These are phyloP conservation scores for Aspergillus amoenus DNA, from an alignment of 2,329 filamentous ascomycete species.

Conservation along the genomic window DNA sequence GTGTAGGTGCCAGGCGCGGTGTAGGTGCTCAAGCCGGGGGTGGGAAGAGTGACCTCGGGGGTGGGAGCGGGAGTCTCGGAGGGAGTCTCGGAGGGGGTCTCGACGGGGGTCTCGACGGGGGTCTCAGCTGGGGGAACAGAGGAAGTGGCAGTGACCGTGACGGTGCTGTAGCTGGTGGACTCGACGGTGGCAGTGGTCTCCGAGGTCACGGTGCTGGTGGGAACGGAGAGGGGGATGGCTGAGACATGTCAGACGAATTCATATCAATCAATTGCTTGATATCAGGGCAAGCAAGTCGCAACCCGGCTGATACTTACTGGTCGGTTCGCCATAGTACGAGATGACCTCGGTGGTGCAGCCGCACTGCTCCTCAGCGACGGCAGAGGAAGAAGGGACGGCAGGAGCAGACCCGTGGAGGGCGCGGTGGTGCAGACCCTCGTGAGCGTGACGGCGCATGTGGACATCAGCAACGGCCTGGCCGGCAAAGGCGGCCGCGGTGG, in stretches of 20 bases:
- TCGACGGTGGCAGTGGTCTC: slow-evolving; percentile 15
- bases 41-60: slow-evolving; percentile 40
- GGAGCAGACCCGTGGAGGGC: slow-evolving; percentile 28
- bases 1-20: slow-evolving; percentile 72
- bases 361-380: slow-evolving; percentile 50
- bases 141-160: slow-evolving; percentile 12
- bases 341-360: slow-evolving; percentile 73
- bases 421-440: slow-evolving; percentile 58
- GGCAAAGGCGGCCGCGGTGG: slow-evolving; percentile 56
- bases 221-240: slow-evolving; percentile 38
- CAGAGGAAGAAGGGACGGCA: slow-evolving; percentile 26
- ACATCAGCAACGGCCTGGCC: slow-evolving; percentile 54
- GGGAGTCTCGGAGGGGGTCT: not conserved
- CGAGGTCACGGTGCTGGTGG: slow-evolving; percentile 26
- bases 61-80: slow-evolving; percentile 16
- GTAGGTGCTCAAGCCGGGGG: slow-evolving; percentile 53
- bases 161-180: slow-evolving; percentile 19
- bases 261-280: not conserved
- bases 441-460: slow-evolving; percentile 55
- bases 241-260: slow-evolving; percentile 18
- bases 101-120: not conserved
- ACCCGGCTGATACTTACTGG: slow-evolving; percentile 49
- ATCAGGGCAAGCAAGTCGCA: not conserved
- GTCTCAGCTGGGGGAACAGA: not conserved
- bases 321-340: slow-evolving; percentile 67